Evolutionary conservation across 345 rosid species (phyloP).

Genomic region (Gossypium bickii): DNA sequence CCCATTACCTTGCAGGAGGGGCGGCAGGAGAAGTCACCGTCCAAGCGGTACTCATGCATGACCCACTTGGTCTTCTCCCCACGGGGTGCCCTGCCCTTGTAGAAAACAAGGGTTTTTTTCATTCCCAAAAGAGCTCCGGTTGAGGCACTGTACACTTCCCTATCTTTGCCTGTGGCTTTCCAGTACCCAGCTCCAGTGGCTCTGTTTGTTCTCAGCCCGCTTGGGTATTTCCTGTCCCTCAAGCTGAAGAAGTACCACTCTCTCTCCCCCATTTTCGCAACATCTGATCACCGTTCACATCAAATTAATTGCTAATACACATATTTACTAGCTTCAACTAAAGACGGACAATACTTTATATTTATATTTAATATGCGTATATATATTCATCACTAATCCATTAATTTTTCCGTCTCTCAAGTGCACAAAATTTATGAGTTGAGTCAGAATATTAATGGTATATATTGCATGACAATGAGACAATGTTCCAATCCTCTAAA

Average conservation of each 20-base stretch:
- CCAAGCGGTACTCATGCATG: constrained; percentile 46
- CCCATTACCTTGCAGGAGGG: constrained; percentile 14
- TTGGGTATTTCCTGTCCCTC: constrained; percentile 39
- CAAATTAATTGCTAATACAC: neutral
- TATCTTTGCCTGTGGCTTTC: constrained; percentile 49
- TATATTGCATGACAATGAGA: too few species aligned
- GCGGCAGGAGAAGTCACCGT: constrained; percentile 18
- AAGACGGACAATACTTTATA: neutral
- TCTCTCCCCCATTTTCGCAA: constrained; percentile 38
- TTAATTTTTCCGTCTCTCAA: too few species aligned
- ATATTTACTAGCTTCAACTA: neutral
- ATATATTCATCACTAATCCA: too few species aligned
- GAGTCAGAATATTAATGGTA: too few species aligned
- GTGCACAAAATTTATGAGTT: too few species aligned
- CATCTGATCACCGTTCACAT: neutral
- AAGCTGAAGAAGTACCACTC: constrained; percentile 50
- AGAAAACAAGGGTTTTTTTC: constrained; percentile 47
- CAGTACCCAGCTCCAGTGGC: constrained; percentile 48
- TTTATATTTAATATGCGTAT: too few species aligned
- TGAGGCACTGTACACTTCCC: constrained; percentile 35
- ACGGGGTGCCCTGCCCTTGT: constrained; percentile 44
- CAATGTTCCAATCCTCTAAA: too few species aligned
- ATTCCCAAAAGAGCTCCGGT: constrained; percentile 31
- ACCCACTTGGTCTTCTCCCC: constrained; percentile 51
- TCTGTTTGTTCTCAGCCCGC: constrained; percentile 33